phyloP scores from a whole-genome alignment of 2,329 filamentous ascomycete genomes.

The Penicillium sp. region DNA sequence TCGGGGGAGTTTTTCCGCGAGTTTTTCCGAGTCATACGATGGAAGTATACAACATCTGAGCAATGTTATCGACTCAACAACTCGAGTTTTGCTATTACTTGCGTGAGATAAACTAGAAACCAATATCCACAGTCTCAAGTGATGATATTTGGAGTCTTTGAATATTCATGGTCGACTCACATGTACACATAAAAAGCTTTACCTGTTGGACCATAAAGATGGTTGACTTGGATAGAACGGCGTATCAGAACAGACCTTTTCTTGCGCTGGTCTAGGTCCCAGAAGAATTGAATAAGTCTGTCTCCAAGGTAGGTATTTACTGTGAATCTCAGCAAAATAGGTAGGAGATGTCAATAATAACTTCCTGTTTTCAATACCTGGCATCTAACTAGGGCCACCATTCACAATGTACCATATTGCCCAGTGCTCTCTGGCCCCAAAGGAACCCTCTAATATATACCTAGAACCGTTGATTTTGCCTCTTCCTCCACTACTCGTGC shows the following conservation, averaged over 20 bases:
- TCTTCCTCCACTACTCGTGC: no score
- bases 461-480: no score
- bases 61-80: not conserved
- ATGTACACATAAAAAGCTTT: not conserved
- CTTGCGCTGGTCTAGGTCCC: no score
- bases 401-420: not conserved
- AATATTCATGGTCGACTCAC: not conserved
- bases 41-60: not conserved
- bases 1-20: slow-evolving; percentile 23
- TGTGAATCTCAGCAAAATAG: no score
- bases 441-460: not conserved
- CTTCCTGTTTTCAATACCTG: no score
- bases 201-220: not conserved
- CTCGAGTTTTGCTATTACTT: not conserved
- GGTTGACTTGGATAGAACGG: not conserved
- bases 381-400: no score
- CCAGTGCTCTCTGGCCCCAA: not conserved
- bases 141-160: not conserved
- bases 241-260: no score
- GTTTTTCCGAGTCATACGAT: slow-evolving; percentile 26
- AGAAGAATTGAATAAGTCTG: not conserved
- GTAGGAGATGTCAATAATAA: no score
- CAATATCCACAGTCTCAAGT: not conserved
- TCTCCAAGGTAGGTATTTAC: no score
- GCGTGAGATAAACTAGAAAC: not conserved